phyloP scores from a whole-genome alignment of 352 stramenopile genomes.

The Pythium pyrilobum region DNA sequence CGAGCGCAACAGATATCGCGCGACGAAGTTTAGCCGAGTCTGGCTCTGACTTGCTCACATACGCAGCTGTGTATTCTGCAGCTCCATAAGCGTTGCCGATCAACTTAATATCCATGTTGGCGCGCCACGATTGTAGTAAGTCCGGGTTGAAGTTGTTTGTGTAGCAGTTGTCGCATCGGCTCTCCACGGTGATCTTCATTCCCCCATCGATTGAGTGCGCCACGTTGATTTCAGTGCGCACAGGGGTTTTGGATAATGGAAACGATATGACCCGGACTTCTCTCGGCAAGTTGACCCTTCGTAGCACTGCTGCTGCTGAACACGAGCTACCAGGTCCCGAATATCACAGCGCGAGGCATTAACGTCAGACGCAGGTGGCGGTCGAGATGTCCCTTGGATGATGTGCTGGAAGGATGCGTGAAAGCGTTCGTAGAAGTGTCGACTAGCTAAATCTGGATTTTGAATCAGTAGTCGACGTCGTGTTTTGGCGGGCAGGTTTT shows the following conservation, averaged over 20 bases:
- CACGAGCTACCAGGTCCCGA: constrained; percentile 2
- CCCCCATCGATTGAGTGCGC: neutral
- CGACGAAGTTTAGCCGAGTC: constrained; percentile 6
- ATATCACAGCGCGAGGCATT: constrained; percentile 20
- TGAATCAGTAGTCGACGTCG: constrained; percentile 9
- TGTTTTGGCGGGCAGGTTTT: neutral
- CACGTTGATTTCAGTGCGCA: neutral
- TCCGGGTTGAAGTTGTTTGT: neutral
- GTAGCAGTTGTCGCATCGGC: neutral
- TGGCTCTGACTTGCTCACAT: constrained; percentile 24
- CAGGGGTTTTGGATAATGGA: constrained; percentile 6
- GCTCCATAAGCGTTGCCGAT: constrained; percentile 24
- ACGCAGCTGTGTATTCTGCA: constrained; percentile 22
- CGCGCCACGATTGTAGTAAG: neutral
- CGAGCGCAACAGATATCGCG: neutral
- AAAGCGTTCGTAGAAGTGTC: constrained; percentile 20
- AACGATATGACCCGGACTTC: constrained; percentile 4
- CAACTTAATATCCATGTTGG: constrained; percentile 14
- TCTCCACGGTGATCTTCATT: neutral
- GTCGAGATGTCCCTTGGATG: neutral
- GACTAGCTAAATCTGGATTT: constrained; percentile 17
- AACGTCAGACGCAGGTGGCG: constrained; percentile 11
- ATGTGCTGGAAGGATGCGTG: constrained; percentile 18
- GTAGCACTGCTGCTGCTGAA: constrained; percentile 14
- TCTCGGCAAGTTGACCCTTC: constrained; percentile 2